phyloP scores from a whole-genome alignment of 805 yeast genomes.

The Starmerella stellata region DNA sequence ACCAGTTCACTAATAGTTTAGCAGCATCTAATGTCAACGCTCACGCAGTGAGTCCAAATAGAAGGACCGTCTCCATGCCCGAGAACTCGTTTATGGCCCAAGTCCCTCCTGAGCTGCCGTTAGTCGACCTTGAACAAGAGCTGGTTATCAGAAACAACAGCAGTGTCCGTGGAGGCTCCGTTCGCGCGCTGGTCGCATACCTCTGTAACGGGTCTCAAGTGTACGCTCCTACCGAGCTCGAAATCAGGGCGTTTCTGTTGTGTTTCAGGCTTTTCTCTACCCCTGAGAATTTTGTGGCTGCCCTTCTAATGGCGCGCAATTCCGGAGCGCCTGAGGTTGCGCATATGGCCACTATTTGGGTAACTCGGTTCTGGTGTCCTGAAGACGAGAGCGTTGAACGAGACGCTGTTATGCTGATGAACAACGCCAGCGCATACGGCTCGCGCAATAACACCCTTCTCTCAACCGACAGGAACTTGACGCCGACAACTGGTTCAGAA shows the following conservation, averaged over 20 bases:
- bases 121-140: constrained; percentile 2
- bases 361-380: constrained; percentile 75
- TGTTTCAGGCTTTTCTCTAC: constrained; percentile 56
- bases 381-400: constrained; percentile 26
- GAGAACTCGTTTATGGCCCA: neutral
- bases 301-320: constrained; percentile 33
- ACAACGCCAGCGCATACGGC: neutral
- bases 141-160: constrained; percentile 15
- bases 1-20: no score
- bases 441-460: neutral
- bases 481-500: neutral
- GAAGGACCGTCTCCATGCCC: constrained; percentile 1
- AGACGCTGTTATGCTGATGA: neutral
- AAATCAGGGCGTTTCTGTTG: constrained; percentile 55
- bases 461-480: no score
- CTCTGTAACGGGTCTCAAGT: constrained; percentile 12
- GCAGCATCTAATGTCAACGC: no score
- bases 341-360: constrained; percentile 33
- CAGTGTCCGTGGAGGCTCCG: constrained; percentile 21
- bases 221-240: constrained; percentile 24
- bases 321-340: constrained; percentile 36
- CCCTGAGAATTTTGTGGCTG: constrained; percentile 49
- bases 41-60: neutral
- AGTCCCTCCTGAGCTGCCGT: neutral
- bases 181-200: constrained; percentile 20